phyloP scores from a whole-genome alignment of 1,139 yeast species.

The Yamadazyma pseudoaaseri region DNA sequence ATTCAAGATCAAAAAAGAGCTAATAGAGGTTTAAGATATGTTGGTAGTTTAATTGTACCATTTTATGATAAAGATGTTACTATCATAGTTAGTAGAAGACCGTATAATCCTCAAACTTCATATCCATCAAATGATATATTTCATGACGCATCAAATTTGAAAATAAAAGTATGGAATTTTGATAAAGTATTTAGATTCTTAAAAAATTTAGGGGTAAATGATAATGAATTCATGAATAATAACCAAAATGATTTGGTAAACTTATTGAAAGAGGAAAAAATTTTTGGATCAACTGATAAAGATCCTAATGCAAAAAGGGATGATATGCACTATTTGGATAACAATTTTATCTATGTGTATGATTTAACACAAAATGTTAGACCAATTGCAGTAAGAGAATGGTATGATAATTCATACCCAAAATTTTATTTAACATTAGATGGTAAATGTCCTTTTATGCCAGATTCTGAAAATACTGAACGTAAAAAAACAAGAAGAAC shows the following conservation, averaged over 20 bases:
- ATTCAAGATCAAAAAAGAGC: conserved; percentile 55
- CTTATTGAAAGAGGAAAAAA: conserved; percentile 77
- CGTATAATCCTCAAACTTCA: conserved; percentile 18
- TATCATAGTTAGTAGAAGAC: conserved; percentile 71
- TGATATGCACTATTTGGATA: conserved; percentile 77
- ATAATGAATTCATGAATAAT: conserved; percentile 19
- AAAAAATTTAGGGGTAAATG: conserved; percentile 59
- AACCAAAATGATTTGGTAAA: conserved; percentile 48
- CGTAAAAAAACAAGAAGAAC: conserved; percentile 36
- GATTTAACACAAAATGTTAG: conserved; percentile 78
- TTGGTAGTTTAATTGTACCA: conserved; percentile 67
- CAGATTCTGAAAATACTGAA: conserved; percentile 45
- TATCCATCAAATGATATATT: conserved; percentile 62
- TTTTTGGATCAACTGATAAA: conserved; percentile 84
- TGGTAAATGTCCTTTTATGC: conserved; percentile 74
- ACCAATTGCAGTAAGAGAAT: conserved; percentile 83
- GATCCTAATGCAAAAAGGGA: conserved; percentile 85
- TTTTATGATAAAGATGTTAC: conserved; percentile 81
- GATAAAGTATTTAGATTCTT: conserved; percentile 84
- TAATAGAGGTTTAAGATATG: conserved; percentile 49
- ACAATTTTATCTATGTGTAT: conserved; percentile 68
- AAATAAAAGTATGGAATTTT: conserved; percentile 82
- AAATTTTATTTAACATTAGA: conserved; percentile 46
- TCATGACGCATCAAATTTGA: conserved; percentile 56
- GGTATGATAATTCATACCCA: conserved; percentile 53